A percentile compares a stretch with the other conserved stretches of the same genome.
Evolutionary conservation across 129 eudicot species (phyloP).

Genomic region (Flaveria robusta): DNA sequence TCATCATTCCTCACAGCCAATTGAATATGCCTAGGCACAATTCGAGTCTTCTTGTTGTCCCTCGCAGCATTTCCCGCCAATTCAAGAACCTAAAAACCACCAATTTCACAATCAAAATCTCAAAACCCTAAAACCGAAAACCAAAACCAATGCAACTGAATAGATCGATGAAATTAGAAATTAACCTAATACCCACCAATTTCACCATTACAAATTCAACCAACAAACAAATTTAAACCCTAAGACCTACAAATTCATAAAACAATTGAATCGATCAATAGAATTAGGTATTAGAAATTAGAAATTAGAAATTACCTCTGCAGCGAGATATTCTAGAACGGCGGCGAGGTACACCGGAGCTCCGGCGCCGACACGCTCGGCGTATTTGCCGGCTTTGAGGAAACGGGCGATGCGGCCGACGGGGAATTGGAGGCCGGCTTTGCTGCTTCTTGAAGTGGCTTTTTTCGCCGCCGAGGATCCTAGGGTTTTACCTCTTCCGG

Average conservation of each 20-base stretch:
- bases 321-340: slow-evolving; percentile 50
- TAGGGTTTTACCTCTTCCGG: background rate
- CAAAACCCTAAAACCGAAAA: background rate
- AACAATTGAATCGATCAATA: background rate
- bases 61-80: slow-evolving; percentile 41
- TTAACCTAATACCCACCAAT: no score
- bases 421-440: slow-evolving; percentile 51
- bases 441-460: slow-evolving; percentile 5
- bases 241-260: no score
- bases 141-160: no score
- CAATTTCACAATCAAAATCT: background rate
- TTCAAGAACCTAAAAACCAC: slow-evolving; percentile 36
- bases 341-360: slow-evolving; percentile 54
- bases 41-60: slow-evolving; percentile 66
- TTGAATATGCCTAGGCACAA: slow-evolving; percentile 68
- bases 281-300: no score
- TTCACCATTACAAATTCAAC: no score
- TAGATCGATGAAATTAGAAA: background rate
- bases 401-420: slow-evolving; percentile 51
- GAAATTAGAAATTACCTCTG: slow-evolving; percentile 32
- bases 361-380: slow-evolving; percentile 51
- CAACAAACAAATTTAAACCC: no score
- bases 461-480: background rate
- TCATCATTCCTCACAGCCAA: slow-evolving; percentile 77
- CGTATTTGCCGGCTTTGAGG: slow-evolving; percentile 44